phyloP scores from a whole-genome alignment of 495 filamentous ascomycete species.

The Bacidia rubella region DNA sequence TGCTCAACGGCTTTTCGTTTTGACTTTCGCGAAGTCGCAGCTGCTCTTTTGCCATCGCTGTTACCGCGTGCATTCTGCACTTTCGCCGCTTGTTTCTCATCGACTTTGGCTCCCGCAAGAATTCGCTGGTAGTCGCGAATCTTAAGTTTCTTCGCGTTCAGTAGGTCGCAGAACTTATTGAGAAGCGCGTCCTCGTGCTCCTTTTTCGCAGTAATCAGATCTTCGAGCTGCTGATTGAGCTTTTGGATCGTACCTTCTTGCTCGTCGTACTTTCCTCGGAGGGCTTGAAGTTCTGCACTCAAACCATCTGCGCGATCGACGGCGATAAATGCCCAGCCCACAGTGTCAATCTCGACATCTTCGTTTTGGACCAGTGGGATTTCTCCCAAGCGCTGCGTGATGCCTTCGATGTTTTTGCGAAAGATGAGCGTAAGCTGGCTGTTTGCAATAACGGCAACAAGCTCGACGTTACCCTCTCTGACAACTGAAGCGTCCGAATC shows the following conservation, averaged over 20 bases:
- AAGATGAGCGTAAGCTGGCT: constrained; percentile 30
- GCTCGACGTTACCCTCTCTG: constrained; percentile 20
- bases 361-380: constrained; percentile 47
- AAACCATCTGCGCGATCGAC: constrained; percentile 29
- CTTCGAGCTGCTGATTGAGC: constrained; percentile 45
- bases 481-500: neutral
- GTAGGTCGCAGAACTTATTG: constrained; percentile 52
- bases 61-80: constrained; percentile 14
- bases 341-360: constrained; percentile 51
- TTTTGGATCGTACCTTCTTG: constrained; percentile 36
- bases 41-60: constrained; percentile 30
- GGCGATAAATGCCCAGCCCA: constrained; percentile 55
- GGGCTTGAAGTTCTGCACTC: constrained; percentile 30
- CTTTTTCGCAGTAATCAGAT: constrained; percentile 50
- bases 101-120: constrained; percentile 44
- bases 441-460: constrained; percentile 22
- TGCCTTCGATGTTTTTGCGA: constrained; percentile 41
- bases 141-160: constrained; percentile 88
- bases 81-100: constrained; percentile 30
- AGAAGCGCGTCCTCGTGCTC: constrained; percentile 59
- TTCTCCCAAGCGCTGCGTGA: constrained; percentile 57
- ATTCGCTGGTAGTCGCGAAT: constrained; percentile 69
- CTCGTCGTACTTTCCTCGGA: constrained; percentile 31
- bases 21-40: constrained; percentile 31
- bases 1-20: constrained; percentile 11